Evolutionary conservation across 78 protist species (phyloP).

Genomic region (Dictyostelium purpureum): DNA sequence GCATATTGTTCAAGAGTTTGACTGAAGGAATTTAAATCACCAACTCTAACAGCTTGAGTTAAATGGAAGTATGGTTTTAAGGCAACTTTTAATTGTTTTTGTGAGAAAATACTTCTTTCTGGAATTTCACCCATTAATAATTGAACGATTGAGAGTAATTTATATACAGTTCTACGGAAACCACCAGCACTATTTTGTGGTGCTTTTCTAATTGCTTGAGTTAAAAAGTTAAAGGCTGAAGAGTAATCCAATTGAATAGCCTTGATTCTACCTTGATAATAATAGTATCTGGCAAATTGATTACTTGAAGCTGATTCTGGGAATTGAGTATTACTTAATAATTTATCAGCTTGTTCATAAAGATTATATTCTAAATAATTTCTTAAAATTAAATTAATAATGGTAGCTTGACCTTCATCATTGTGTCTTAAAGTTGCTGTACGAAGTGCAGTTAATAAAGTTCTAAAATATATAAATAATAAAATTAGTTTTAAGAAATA

Average conservation of each 20-base stretch:
- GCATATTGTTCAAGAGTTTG: conserved; percentile 63
- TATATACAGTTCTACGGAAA: conserved; percentile 89
- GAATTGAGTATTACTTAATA: conserved; percentile 86
- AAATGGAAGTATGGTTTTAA: conserved; percentile 92
- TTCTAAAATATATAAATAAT: too few relatives aligned
- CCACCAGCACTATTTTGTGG: conserved; percentile 95
- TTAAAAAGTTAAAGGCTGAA: conserved; percentile 82
- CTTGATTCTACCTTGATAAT: conserved; percentile 93
- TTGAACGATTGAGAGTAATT: conserved; percentile 92
- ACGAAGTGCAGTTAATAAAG: conserved; percentile 72
- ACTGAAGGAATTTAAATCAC: conserved; percentile 89
- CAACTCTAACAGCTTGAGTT: conserved; percentile 93
- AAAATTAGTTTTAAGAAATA: too few relatives aligned
- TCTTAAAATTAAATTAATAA: conserved; percentile 92
- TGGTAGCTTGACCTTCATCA: conserved; percentile 86
- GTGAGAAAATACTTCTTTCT: conserved; percentile 87
- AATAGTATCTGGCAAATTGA: conserved; percentile 94
- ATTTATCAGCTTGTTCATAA: conserved; percentile 93
- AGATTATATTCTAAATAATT: conserved; percentile 85
- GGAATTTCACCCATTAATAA: conserved; percentile 97
- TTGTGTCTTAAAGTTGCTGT: conserved; percentile 90
- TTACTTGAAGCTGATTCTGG: conserved; percentile 85
- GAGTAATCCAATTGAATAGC: conserved; percentile 95
- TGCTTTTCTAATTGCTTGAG: conserved; percentile 95
- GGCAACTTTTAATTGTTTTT: conserved; percentile 65